A percentile compares a stretch with the other conserved stretches of the same genome.
phyloP scores from a whole-genome alignment of 345 rosid genomes.

The Bruguiera gymnorhiza region DNA sequence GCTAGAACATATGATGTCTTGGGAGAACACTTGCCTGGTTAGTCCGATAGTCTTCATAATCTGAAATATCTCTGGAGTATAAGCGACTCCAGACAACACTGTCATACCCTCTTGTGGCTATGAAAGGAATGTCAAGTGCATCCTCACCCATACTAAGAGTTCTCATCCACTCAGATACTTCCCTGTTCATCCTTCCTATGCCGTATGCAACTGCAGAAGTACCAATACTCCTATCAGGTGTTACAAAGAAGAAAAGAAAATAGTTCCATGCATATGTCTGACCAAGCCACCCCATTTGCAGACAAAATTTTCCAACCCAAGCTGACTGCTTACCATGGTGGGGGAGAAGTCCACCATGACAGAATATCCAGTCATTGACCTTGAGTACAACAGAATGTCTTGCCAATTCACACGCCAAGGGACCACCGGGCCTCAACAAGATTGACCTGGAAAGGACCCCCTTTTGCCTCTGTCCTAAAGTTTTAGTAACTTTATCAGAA shows the following conservation, averaged over 20 bases:
- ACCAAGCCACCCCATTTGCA: not conserved
- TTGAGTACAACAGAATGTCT: slow-evolving; percentile 65
- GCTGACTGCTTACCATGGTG: slow-evolving; percentile 57
- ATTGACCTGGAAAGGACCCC: slow-evolving; percentile 82
- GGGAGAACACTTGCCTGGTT: slow-evolving; percentile 51
- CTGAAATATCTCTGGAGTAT: slow-evolving; percentile 68
- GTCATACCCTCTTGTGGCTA: slow-evolving; percentile 73
- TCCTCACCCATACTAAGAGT: slow-evolving; percentile 44
- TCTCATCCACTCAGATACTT: slow-evolving; percentile 88
- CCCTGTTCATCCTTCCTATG: slow-evolving; percentile 74
- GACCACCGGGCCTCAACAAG: slow-evolving; percentile 83
- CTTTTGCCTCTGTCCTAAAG: slow-evolving; percentile 98
- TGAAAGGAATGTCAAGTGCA: slow-evolving; percentile 56
- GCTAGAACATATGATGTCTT: too few species aligned
- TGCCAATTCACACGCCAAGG: slow-evolving; percentile 69
- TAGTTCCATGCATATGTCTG: slow-evolving; percentile 1
- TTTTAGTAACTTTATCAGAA: slow-evolving; percentile 27
- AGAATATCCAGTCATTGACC: slow-evolving; percentile 91
- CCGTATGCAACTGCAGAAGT: slow-evolving; percentile 69
- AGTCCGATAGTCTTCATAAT: slow-evolving; percentile 52
- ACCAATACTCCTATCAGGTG: slow-evolving; percentile 35
- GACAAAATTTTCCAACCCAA: slow-evolving; percentile 11
- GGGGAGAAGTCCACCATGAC: slow-evolving; percentile 97
- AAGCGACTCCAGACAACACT: slow-evolving; percentile 93
- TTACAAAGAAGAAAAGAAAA: slow-evolving; percentile 14